Conservation (phyloP, 257 asterid species). For the Solanum appendiculatum region DNA sequence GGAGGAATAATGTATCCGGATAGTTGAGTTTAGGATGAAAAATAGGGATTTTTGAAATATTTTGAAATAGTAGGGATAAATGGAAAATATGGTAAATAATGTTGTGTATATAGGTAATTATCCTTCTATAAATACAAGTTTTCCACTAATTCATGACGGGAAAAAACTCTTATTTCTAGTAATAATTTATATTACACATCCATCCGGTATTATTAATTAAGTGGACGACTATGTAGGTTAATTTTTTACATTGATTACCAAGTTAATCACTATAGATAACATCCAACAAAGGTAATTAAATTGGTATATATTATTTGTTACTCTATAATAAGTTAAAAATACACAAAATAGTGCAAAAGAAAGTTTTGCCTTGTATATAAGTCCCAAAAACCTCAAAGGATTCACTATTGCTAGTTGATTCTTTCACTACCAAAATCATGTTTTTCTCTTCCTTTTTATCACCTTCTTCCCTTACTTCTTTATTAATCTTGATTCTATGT, state of each 20-base stretch:
- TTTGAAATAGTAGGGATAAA: no score
- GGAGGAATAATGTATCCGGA: no score
- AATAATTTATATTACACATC: neutral
- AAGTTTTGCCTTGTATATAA: neutral
- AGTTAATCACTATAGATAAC: neutral
- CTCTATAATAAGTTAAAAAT: neutral
- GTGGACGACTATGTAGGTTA: neutral
- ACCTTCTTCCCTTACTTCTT: neutral
- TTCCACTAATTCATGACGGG: rapidly evolving
- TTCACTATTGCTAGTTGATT: neutral
- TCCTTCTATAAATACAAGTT: no score
- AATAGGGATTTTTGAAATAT: no score
- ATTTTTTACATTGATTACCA: neutral
- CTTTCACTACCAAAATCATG: neutral
- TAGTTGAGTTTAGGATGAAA: no score
- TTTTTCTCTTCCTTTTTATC: constrained; percentile 12
- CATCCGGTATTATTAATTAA: neutral
- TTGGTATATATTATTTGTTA: neutral
- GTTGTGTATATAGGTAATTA: no score
- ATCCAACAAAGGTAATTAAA: neutral
- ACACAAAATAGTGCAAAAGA: neutral
- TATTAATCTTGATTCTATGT: constrained; percentile 8
- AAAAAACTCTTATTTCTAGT: no score
- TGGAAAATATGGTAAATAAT: no score
- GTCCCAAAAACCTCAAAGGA: neutral